phyloP scores from a whole-genome alignment of 805 yeast genomes.

The Wickerhamiella musiphila region DNA sequence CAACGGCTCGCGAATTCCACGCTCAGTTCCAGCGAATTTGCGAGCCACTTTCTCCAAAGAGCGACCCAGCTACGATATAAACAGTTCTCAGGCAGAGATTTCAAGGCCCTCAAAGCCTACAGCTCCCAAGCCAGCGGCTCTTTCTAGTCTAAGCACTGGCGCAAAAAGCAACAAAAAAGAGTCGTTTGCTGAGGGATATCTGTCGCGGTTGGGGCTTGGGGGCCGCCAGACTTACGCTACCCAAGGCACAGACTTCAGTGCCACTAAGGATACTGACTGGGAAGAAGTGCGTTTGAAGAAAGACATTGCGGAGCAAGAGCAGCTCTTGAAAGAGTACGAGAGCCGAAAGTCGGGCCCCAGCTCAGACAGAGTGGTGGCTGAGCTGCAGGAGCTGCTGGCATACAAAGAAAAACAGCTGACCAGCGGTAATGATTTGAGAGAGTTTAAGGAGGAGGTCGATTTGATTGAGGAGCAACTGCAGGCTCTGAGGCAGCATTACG shows the following conservation, averaged over 20 bases:
- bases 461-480: slow-evolving; percentile 65
- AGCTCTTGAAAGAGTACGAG: slow-evolving; percentile 41
- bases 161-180: slow-evolving; percentile 5
- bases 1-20: slow-evolving; percentile 68
- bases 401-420: slow-evolving; percentile 52
- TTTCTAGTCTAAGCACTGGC: no score
- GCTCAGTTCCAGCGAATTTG: slow-evolving; percentile 85
- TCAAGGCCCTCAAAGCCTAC: slow-evolving; percentile 2
- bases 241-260: slow-evolving; percentile 35
- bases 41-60: slow-evolving; percentile 85
- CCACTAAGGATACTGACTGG: slow-evolving; percentile 67
- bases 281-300: slow-evolving; percentile 72
- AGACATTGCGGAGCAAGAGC: slow-evolving; percentile 59
- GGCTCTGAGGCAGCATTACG: slow-evolving; percentile 51
- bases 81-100: slow-evolving; percentile 34
- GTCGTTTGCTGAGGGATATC: slow-evolving; percentile 20
- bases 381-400: slow-evolving; percentile 64
- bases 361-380: slow-evolving; percentile 32
- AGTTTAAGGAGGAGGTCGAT: slow-evolving; percentile 34
- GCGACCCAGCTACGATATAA: slow-evolving; percentile 40
- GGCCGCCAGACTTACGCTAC: slow-evolving; percentile 22
- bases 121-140: background rate
- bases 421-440: slow-evolving; percentile 17
- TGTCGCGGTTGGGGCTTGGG: slow-evolving; percentile 27
- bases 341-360: slow-evolving; percentile 18